Percentiles rank a stretch among this genome's conserved stretches.
phyloP scores from a whole-genome alignment of 768 basidiomycete species.

The Leccinum incarnatum region DNA sequence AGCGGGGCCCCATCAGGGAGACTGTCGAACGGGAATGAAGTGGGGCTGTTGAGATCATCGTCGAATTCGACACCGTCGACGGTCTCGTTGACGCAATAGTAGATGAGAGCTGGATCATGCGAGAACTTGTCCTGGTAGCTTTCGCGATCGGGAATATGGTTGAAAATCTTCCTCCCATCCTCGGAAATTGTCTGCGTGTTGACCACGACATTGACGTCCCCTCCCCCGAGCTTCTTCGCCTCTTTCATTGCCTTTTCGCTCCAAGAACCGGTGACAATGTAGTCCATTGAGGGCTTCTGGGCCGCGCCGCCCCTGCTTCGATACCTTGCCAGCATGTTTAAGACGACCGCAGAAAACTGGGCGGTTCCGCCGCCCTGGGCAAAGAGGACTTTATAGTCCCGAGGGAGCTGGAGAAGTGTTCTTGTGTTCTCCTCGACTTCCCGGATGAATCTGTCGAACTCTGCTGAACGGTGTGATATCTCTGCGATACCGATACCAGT shows the following conservation, averaged over 20 bases:
- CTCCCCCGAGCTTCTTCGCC: slow-evolving; percentile 64
- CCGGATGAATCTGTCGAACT: slow-evolving; percentile 72
- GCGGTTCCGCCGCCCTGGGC: slow-evolving; percentile 91
- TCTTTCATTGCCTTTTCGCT: slow-evolving; percentile 84
- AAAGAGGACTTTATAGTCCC: slow-evolving; percentile 84
- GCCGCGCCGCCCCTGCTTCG: slow-evolving; percentile 61
- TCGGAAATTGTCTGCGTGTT: slow-evolving; percentile 62
- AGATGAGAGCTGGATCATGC: slow-evolving; percentile 80
- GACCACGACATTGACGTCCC: slow-evolving; percentile 64
- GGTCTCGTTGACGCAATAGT: slow-evolving; percentile 99
- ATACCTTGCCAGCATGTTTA: slow-evolving; percentile 88
- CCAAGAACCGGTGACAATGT: slow-evolving; percentile 92
- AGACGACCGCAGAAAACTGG: slow-evolving; percentile 89
- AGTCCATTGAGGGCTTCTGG: slow-evolving; percentile 71
- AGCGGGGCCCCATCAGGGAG: slow-evolving; percentile 67
- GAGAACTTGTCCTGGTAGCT: slow-evolving; percentile 69
- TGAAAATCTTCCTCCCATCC: slow-evolving; percentile 64
- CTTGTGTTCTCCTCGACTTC: slow-evolving; percentile 66
- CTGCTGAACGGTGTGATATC: slow-evolving; percentile 91
- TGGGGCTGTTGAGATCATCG: slow-evolving; percentile 46
- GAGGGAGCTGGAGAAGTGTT: slow-evolving; percentile 74
- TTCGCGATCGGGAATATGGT: slow-evolving; percentile 72
- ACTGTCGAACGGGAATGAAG: slow-evolving; percentile 80
- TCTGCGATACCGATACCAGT: slow-evolving; percentile 97
- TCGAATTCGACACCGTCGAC: slow-evolving; percentile 93